A percentile compares a stretch with the other conserved stretches of the same genome.
Conservation (phyloP, 306 rosid genomes). For the Echinosophora koreensis region DNA sequence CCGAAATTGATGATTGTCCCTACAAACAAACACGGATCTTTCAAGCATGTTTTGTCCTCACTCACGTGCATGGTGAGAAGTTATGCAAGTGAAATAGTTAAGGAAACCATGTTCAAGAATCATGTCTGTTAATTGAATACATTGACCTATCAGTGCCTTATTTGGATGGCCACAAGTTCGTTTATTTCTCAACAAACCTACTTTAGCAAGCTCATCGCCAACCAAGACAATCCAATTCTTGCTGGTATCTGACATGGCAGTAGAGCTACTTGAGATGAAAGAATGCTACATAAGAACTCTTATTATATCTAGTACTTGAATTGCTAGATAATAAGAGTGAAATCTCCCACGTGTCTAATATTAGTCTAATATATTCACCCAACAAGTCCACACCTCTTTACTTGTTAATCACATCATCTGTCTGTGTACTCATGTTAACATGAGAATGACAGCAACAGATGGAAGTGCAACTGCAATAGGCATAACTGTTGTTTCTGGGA, state of each 20-base stretch:
- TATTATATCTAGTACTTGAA: neutral
- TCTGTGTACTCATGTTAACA: constrained; percentile 24
- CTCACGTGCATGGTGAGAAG: too few species aligned
- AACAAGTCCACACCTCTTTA: constrained; percentile 5
- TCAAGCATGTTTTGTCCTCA: too few species aligned
- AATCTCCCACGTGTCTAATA: neutral
- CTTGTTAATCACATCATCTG: constrained; percentile 13
- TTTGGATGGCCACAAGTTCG: too few species aligned
- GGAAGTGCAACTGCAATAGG: neutral
- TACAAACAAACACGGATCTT: too few species aligned
- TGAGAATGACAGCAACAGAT: constrained; percentile 5
- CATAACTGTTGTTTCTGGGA: constrained; percentile 3
- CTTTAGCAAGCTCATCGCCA: too few species aligned
- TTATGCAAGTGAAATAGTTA: too few species aligned
- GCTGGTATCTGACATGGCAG: neutral
- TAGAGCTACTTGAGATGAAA: neutral
- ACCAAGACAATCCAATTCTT: too few species aligned
- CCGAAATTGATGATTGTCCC: too few species aligned
- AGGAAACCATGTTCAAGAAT: too few species aligned
- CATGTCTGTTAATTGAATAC: too few species aligned
- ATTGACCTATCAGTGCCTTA: too few species aligned
- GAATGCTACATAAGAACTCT: neutral
- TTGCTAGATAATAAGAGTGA: neutral
- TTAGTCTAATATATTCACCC: constrained; percentile 11
- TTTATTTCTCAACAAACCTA: too few species aligned